Percentiles rank a stretch among this genome's conserved stretches.
phyloP scores from a whole-genome alignment of 2,329 filamentous ascomycete genomes.

The Ceratocystis harringtonii region DNA sequence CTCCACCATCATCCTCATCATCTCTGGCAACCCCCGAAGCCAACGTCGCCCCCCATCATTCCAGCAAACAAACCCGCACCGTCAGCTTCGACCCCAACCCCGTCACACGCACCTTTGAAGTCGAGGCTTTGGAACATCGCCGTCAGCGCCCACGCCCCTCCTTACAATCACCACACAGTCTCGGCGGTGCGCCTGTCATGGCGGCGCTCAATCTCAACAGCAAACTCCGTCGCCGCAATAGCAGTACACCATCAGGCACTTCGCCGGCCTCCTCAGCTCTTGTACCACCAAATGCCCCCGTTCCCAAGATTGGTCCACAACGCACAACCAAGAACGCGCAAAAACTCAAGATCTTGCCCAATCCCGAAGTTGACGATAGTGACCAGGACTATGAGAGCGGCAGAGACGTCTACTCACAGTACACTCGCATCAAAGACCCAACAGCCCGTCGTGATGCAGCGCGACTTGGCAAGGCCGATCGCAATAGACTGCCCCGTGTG shows the following conservation, averaged over 20 bases:
- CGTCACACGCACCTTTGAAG: slow-evolving; percentile 45
- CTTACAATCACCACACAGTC: slow-evolving; percentile 23
- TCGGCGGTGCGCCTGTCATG: slow-evolving; percentile 41
- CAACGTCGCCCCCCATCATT: slow-evolving; percentile 18
- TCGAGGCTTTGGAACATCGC: slow-evolving; percentile 26
- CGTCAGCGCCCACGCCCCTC: slow-evolving; percentile 26
- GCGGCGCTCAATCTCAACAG: slow-evolving; percentile 56
- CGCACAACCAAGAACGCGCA: slow-evolving; percentile 89
- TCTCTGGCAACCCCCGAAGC: not conserved
- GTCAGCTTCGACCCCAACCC: slow-evolving; percentile 67
- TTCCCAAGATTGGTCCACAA: slow-evolving; percentile 76
- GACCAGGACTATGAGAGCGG: slow-evolving; percentile 76
- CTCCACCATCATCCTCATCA: not conserved
- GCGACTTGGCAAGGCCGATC: slow-evolving; percentile 80
- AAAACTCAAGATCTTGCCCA: slow-evolving; percentile 92
- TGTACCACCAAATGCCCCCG: slow-evolving; percentile 22
- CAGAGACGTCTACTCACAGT: slow-evolving; percentile 92
- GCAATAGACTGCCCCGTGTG: slow-evolving; percentile 72
- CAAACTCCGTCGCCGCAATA: slow-evolving; percentile 76
- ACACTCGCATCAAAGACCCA: slow-evolving; percentile 93
- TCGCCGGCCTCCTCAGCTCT: slow-evolving; percentile 33
- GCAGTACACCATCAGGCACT: slow-evolving; percentile 32
- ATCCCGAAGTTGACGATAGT: slow-evolving; percentile 68
- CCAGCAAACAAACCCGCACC: slow-evolving; percentile 36
- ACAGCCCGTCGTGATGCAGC: slow-evolving; percentile 86